Conservation (phyloP, 257 asterid genomes). For the Eustoma russellianum region DNA sequence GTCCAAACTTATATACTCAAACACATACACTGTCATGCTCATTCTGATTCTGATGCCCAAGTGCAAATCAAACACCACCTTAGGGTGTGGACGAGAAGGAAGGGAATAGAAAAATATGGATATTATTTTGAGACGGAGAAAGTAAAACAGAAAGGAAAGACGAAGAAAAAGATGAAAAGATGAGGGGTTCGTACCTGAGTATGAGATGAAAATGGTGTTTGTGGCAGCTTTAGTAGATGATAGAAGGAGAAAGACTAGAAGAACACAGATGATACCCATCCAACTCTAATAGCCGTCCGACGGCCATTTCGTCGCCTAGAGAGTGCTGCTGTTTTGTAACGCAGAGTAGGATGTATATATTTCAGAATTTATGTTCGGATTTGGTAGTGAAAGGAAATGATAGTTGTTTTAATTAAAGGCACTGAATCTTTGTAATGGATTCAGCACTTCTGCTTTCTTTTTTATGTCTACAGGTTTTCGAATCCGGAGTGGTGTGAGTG, state of each 20-base stretch:
- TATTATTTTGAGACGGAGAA: too few species aligned
- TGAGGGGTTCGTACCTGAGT: constrained; percentile 5
- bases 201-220: constrained; percentile 15
- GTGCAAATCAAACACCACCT: too few species aligned
- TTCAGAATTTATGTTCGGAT: too few species aligned
- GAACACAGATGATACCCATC: constrained; percentile 6
- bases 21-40: too few species aligned
- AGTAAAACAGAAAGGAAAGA: not conserved
- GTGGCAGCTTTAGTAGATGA: constrained; percentile 8
- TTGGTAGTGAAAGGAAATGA: not conserved
- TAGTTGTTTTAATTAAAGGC: not conserved
- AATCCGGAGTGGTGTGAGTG: too few species aligned
- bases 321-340: not conserved
- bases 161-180: not conserved
- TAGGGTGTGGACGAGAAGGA: too few species aligned
- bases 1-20: too few species aligned
- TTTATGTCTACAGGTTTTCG: too few species aligned
- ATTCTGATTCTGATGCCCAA: too few species aligned
- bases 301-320: not conserved
- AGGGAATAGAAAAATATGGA: too few species aligned
- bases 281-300: constrained; percentile 4
- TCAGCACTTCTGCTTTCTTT: not conserved
- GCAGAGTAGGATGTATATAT: too few species aligned
- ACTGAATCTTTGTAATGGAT: not conserved
- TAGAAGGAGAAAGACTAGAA: constrained; percentile 14